These are phyloP conservation scores for Saccharomycopsis amapae DNA, from an alignment of 805 yeast species.

Conservation along the genomic window DNA sequence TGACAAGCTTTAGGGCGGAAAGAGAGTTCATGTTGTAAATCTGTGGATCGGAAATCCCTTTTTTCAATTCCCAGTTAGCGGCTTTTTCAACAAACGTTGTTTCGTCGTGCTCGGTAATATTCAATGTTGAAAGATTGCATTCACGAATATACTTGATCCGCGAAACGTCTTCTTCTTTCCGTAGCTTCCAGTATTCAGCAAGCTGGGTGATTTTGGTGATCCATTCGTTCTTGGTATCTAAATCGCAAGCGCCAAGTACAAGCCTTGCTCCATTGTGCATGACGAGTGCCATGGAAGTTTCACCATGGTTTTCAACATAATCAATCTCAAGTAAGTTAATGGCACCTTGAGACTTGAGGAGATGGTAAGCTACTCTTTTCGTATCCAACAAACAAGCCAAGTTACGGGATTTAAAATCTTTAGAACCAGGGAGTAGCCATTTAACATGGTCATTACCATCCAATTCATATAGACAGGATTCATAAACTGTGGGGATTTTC, in stretches of 20 bases:
- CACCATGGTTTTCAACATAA: slow-evolving; percentile 35
- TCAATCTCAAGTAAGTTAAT: slow-evolving; percentile 50
- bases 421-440: slow-evolving; percentile 47
- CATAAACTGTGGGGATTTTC: background rate
- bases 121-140: slow-evolving; percentile 40
- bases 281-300: slow-evolving; percentile 44
- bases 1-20: slow-evolving; percentile 52
- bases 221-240: slow-evolving; percentile 57
- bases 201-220: slow-evolving; percentile 40
- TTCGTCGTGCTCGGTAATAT: slow-evolving; percentile 50
- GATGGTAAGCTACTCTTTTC: slow-evolving; percentile 50
- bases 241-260: slow-evolving; percentile 49
- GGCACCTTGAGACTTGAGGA: slow-evolving; percentile 52
- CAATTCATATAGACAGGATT: slow-evolving; percentile 42
- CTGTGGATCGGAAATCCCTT: slow-evolving; percentile 45
- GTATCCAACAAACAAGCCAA: slow-evolving; percentile 53
- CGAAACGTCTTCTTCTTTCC: slow-evolving; percentile 35
- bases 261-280: slow-evolving; percentile 37
- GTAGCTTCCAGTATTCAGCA: slow-evolving; percentile 51
- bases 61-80: slow-evolving; percentile 48
- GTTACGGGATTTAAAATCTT: slow-evolving; percentile 42
- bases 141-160: slow-evolving; percentile 33
- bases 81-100: slow-evolving; percentile 40
- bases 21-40: slow-evolving; percentile 50
- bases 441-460: slow-evolving; percentile 44